A percentile compares a stretch with the other conserved stretches of the same genome.
Conservation (phyloP, 371 early-diverging fungal species). For the Batkoa obscura region DNA sequence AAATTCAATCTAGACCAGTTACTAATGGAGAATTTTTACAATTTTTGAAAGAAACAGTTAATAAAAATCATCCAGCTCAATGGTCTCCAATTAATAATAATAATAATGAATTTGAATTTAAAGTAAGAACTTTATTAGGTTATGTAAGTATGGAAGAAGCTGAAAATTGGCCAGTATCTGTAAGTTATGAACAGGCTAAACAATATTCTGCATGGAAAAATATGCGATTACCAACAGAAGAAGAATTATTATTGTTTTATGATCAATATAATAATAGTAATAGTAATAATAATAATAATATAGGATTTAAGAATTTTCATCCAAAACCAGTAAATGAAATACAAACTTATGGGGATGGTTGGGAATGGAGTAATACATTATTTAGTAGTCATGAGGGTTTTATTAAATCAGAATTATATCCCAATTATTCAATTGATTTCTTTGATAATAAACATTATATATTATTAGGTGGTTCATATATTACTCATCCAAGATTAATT, state of each 20-base stretch:
- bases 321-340: constrained; percentile 20
- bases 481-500: constrained; percentile 61
- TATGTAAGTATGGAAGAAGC: constrained; percentile 25
- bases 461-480: constrained; percentile 70
- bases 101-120: constrained; percentile 3
- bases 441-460: constrained; percentile 73
- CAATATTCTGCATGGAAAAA: constrained; percentile 36
- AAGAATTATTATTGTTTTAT: too few relatives aligned
- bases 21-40: constrained; percentile 53
- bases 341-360: constrained; percentile 39
- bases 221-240: constrained; percentile 42
- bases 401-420: constrained; percentile 42
- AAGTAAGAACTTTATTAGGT: constrained; percentile 47
- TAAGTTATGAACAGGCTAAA: constrained; percentile 42
- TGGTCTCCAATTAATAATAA: constrained; percentile 17
- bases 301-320: constrained; percentile 35
- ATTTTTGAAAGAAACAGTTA: constrained; percentile 23
- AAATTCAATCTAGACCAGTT: constrained; percentile 57
- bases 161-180: constrained; percentile 51
- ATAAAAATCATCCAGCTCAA: constrained; percentile 17
- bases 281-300: too few relatives aligned
- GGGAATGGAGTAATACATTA: constrained; percentile 67
- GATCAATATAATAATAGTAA: too few relatives aligned
- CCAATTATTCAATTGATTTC: constrained; percentile 78
- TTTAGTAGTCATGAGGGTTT: constrained; percentile 38